These are phyloP conservation scores for Salix koriyanagi DNA, from an alignment of 345 rosid species.

Conservation along the genomic window DNA sequence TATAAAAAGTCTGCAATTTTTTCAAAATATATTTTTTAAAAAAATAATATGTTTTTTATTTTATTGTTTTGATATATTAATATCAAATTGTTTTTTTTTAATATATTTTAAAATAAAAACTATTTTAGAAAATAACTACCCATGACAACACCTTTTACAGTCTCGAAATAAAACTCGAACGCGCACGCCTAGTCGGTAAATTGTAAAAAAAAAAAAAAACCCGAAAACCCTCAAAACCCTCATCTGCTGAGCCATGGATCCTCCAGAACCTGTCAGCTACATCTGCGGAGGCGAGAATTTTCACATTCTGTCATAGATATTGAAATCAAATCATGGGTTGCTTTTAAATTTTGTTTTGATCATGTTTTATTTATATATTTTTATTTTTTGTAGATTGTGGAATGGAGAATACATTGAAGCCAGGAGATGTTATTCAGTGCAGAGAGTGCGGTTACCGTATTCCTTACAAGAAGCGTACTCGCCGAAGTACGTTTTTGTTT, in stretches of 20 bases:
- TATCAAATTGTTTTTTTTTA: too few species aligned
- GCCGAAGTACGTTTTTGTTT: constrained; percentile 48
- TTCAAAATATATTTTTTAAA: too few species aligned
- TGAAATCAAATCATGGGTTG: neutral
- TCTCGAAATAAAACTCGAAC: too few species aligned
- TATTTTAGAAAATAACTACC: too few species aligned
- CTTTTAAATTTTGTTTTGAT: neutral
- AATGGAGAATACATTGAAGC: constrained; percentile 66
- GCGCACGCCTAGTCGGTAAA: neutral
- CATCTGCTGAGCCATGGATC: constrained; percentile 52
- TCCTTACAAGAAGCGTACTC: constrained; percentile 89
- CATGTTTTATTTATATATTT: neutral
- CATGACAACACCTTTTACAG: too few species aligned
- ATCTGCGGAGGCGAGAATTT: constrained; percentile 63
- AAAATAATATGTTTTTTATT: too few species aligned
- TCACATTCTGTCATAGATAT: too few species aligned
- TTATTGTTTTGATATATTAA: too few species aligned
- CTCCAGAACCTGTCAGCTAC: constrained; percentile 84
- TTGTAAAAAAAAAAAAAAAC: too few species aligned
- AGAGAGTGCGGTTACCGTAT: constrained; percentile 92
- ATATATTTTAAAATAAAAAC: too few species aligned
- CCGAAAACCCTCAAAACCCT: neutral
- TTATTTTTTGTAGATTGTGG: constrained; percentile 56
- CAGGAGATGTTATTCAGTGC: constrained; percentile 89
- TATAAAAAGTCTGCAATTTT: too few species aligned